Evolutionary conservation across 2,329 filamentous ascomycete species (phyloP).

Genomic region (Botryotinia globosa): DNA sequence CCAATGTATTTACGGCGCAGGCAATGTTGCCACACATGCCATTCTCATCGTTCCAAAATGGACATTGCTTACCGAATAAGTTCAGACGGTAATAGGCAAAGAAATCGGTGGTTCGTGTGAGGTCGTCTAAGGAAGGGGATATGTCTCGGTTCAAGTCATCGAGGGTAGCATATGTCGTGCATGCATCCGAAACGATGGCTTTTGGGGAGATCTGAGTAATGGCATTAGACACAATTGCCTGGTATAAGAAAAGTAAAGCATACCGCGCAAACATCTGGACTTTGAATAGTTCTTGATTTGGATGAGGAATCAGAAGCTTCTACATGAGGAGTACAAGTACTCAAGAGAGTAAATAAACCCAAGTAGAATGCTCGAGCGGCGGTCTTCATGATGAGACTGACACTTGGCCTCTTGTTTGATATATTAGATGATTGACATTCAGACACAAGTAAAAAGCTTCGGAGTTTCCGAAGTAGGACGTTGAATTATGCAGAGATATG

Average conservation of each 20-base stretch:
- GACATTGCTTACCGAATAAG: conserved; percentile 89
- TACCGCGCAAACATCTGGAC: conserved; percentile 42
- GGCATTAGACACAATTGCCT: conserved; percentile 38
- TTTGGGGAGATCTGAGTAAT: conserved; percentile 74
- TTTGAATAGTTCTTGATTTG: conserved; percentile 40
- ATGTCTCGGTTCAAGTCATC: conserved; percentile 78
- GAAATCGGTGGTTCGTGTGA: conserved; percentile 89
- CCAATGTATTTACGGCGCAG: conserved; percentile 90
- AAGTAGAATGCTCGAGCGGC: conserved; percentile 58
- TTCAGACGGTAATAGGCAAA: conserved; percentile 97
- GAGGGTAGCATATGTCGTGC: conserved; percentile 88
- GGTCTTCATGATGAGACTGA: conserved; percentile 46
- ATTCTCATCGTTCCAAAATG: conserved; percentile 92
- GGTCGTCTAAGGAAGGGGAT: conserved; percentile 71
- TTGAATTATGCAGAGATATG: neutral
- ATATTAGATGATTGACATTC: conserved; percentile 2
- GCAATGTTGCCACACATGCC: conserved; percentile 97
- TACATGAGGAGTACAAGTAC: conserved; percentile 47
- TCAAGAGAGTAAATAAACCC: conserved; percentile 58
- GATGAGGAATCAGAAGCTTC: conserved; percentile 25
- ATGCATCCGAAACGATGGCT: conserved; percentile 88
- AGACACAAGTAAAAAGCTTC: neutral
- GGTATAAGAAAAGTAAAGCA: conserved; percentile 33
- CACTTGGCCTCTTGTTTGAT: conserved; percentile 24
- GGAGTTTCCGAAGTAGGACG: neutral